Conservation (phyloP, 2,329 filamentous ascomycete genomes). For the Chaetomium strumarium region DNA sequence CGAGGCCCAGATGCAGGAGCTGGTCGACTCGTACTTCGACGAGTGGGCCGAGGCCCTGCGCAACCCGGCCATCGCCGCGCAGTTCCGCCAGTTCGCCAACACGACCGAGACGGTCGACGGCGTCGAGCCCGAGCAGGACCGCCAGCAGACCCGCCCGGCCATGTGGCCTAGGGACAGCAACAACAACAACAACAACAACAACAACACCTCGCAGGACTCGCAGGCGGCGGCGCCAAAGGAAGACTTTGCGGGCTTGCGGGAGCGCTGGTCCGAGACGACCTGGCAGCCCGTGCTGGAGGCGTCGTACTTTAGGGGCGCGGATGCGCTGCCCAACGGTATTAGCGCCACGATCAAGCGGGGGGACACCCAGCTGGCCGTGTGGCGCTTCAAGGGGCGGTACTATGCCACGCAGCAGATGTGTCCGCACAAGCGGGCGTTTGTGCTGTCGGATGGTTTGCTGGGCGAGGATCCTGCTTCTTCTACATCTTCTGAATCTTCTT, state of each 20-base stretch:
- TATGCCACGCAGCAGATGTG: conserved; percentile 94
- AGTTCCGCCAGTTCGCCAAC: conserved; percentile 82
- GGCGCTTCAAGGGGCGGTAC: conserved; percentile 73
- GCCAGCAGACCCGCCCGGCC: conserved; percentile 66
- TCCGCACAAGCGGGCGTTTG: conserved; percentile 83
- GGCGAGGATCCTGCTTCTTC: conserved; percentile 50
- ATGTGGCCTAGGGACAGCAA: conserved; percentile 76
- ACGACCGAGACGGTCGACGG: conserved; percentile 63
- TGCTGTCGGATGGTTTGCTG: conserved; percentile 79
- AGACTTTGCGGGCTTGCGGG: conserved; percentile 63
- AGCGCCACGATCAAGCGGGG: conserved; percentile 76
- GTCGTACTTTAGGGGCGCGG: conserved; percentile 58
- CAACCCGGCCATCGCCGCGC: conserved; percentile 58
- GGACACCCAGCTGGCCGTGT: conserved; percentile 83
- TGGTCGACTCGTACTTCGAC: conserved; percentile 80
- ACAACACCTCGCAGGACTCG: too few relatives aligned
- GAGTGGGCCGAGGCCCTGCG: conserved; percentile 84
- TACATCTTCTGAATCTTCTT: conserved; percentile 30
- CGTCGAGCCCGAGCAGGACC: conserved; percentile 66
- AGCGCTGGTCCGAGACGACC: conserved; percentile 56
- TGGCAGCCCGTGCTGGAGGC: conserved; percentile 79
- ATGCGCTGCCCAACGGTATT: conserved; percentile 63
- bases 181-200: too few relatives aligned
- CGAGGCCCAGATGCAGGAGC: conserved; percentile 80
- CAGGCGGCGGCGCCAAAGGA: conserved; percentile 47